These are phyloP conservation scores for Helenozyma baotianmanensis DNA, from an alignment of 805 yeast species.

Conservation along the genomic window DNA sequence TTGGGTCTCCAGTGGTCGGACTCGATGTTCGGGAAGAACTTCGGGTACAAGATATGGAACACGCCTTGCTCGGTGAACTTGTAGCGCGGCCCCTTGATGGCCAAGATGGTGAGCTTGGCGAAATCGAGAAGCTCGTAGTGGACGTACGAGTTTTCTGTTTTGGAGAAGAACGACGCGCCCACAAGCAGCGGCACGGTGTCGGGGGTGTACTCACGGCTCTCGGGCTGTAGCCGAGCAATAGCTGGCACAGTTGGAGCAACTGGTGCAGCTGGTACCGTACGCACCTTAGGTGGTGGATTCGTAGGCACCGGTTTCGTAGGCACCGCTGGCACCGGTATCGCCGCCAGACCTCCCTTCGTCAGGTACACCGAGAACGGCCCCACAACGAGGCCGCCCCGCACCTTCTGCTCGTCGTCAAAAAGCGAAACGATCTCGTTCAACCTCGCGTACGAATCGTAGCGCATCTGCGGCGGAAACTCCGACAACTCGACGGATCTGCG, in stretches of 20 bases:
- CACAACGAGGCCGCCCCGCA: no score
- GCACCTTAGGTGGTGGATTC: no score
- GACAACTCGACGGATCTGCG: slow-evolving; percentile 45
- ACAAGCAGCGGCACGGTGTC: neutral
- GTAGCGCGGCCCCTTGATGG: slow-evolving; percentile 38
- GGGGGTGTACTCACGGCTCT: no score
- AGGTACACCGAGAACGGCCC: no score
- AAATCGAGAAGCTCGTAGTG: slow-evolving; percentile 30
- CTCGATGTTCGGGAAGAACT: slow-evolving; percentile 39
- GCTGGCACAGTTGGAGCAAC: no score
- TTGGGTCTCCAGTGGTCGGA: slow-evolving; percentile 37
- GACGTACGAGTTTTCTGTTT: slow-evolving; percentile 28
- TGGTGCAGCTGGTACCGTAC: no score
- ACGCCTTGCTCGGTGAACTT: slow-evolving; percentile 37
- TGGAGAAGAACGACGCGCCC: slow-evolving; percentile 18
- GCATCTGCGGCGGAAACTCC: slow-evolving; percentile 30
- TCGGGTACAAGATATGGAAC: slow-evolving; percentile 41
- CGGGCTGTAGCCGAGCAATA: no score
- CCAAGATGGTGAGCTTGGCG: slow-evolving; percentile 37
- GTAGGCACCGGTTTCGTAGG: no score
- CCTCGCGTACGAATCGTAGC: slow-evolving; percentile 35
- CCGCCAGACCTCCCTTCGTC: no score
- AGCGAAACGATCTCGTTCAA: slow-evolving; percentile 34
- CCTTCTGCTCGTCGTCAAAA: slow-evolving; percentile 18
- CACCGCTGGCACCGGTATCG: no score